Conservation (phyloP, 2,329 filamentous ascomycete genomes). For the Fusarium mangiferae region DNA sequence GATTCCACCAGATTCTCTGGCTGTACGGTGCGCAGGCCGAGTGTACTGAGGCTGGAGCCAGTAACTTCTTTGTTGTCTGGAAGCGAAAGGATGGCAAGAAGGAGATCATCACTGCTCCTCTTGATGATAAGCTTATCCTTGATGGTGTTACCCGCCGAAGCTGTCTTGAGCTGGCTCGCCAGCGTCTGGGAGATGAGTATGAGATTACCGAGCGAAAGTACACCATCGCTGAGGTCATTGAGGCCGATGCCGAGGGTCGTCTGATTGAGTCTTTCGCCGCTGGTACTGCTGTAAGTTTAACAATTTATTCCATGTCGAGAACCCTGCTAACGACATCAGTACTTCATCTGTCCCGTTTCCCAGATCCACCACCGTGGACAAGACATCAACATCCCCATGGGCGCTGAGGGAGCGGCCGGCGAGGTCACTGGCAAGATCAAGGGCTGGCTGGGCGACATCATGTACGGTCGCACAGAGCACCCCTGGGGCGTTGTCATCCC, state of each 20-base stretch:
- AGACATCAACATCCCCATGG: slow-evolving; percentile 72
- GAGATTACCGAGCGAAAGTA: slow-evolving; percentile 86
- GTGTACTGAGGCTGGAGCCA: slow-evolving; percentile 91
- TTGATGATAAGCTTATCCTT: slow-evolving; percentile 85
- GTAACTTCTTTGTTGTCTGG: slow-evolving; percentile 92
- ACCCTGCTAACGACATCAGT: slow-evolving; percentile 56
- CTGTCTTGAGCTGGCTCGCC: slow-evolving; percentile 76
- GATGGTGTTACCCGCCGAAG: slow-evolving; percentile 89
- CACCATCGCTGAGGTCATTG: slow-evolving; percentile 80
- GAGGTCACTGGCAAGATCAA: slow-evolving; percentile 71
- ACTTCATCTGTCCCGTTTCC: slow-evolving; percentile 76
- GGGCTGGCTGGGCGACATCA: slow-evolving; percentile 75
- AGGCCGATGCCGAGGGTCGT: slow-evolving; percentile 78
- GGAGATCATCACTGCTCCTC: slow-evolving; percentile 82
- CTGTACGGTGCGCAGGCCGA: slow-evolving; percentile 80
- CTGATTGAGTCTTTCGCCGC: slow-evolving; percentile 87
- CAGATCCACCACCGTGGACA: slow-evolving; percentile 74
- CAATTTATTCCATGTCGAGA: neutral
- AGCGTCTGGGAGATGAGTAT: slow-evolving; percentile 67
- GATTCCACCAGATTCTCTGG: slow-evolving; percentile 95
- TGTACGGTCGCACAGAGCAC: slow-evolving; percentile 76
- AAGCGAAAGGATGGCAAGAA: slow-evolving; percentile 61
- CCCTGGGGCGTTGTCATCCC: slow-evolving; percentile 76
- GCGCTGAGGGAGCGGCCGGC: slow-evolving; percentile 59
- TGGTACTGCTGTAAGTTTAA: slow-evolving; percentile 79